phyloP scores from a whole-genome alignment of 192 early-diverging fungal species.

The Coemansia aciculifera region DNA sequence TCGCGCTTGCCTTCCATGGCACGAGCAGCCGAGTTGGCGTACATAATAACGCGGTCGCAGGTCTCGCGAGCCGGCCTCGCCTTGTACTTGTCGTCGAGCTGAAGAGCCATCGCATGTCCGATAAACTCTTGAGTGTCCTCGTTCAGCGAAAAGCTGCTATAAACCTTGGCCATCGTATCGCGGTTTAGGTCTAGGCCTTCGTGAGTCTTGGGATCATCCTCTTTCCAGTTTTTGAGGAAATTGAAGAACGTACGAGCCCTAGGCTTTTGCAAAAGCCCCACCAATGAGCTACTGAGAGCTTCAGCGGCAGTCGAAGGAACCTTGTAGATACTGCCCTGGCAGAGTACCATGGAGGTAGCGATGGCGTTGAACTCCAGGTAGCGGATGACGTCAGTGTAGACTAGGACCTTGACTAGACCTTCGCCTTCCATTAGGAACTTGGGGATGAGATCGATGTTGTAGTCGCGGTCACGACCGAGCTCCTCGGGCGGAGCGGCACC shows the following conservation, averaged over 20 bases:
- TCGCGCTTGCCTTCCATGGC: slow-evolving; percentile 69
- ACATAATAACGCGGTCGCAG: slow-evolving; percentile 88
- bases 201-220: slow-evolving; percentile 80
- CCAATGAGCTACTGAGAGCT: slow-evolving; percentile 79
- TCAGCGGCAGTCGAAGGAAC: slow-evolving; percentile 91
- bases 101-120: slow-evolving; percentile 95
- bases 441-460: slow-evolving; percentile 97
- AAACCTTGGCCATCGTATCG: slow-evolving; percentile 79
- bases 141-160: slow-evolving; percentile 90
- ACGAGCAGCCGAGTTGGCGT: slow-evolving; percentile 86
- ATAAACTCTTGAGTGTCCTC: slow-evolving; percentile 95
- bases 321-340: slow-evolving; percentile 89
- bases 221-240: slow-evolving; percentile 89
- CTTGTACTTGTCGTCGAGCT: slow-evolving; percentile 87
- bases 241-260: slow-evolving; percentile 93
- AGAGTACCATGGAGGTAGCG: slow-evolving; percentile 88
- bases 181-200: slow-evolving; percentile 79
- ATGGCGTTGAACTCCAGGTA: slow-evolving; percentile 98
- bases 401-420: slow-evolving; percentile 94
- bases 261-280: slow-evolving; percentile 95
- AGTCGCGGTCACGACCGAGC: slow-evolving; percentile 83
- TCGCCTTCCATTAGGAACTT: slow-evolving; percentile 99
- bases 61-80: slow-evolving; percentile 76
- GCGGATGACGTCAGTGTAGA: slow-evolving; percentile 96
- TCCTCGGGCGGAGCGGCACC: slow-evolving; percentile 52